phyloP scores from a whole-genome alignment of 257 asterid genomes.

The Solanum lycopersicoides region DNA sequence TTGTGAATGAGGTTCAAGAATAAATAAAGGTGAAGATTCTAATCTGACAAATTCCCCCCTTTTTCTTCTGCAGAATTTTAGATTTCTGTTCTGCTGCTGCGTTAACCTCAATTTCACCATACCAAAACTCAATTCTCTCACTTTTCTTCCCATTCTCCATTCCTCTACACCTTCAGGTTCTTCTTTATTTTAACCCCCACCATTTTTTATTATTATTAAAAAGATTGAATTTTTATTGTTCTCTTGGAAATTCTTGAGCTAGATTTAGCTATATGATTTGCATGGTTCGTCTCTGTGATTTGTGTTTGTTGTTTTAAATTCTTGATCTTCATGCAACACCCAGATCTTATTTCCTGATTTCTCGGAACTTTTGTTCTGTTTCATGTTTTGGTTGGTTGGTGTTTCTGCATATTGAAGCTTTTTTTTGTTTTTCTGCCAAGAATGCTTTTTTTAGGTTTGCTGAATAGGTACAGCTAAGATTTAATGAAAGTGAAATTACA shows the following conservation, averaged over 20 bases:
- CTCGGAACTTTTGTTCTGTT: background rate
- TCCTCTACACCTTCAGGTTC: conserved; percentile 16
- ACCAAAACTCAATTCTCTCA: background rate
- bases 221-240: background rate
- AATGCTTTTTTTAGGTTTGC: background rate
- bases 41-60: conserved; percentile 22
- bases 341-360: background rate
- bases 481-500: background rate
- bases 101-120: conserved; percentile 7
- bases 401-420: background rate
- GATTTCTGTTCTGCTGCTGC: conserved; percentile 3
- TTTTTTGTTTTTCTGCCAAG: too few species aligned
- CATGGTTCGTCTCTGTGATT: background rate
- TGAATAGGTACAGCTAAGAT: background rate
- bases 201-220: background rate
- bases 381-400: background rate
- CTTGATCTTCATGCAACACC: background rate
- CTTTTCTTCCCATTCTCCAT: conserved; percentile 21
- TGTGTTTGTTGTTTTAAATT: background rate
- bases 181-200: background rate
- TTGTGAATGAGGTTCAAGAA: background rate
- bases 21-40: conserved; percentile 17
- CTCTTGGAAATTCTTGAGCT: background rate
- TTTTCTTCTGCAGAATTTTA: conserved; percentile 1
- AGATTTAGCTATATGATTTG: background rate